Evolutionary conservation across 2,329 filamentous ascomycete genomes (phyloP).

Genomic region (Verticillium nonalfalfae): DNA sequence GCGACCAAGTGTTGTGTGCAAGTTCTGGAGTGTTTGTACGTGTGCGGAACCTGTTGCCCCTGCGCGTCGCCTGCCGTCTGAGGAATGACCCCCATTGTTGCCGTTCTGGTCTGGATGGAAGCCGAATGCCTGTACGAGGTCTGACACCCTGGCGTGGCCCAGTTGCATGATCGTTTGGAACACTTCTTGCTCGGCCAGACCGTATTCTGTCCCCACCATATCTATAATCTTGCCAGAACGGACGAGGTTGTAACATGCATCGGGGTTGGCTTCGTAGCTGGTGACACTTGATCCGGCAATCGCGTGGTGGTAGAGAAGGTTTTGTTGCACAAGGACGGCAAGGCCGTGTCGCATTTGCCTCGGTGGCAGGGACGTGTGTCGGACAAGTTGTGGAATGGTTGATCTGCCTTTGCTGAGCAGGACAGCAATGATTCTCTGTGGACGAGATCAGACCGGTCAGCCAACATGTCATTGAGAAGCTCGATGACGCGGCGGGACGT

Average conservation of each 20-base stretch:
- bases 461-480: neutral
- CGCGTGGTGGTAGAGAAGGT: constrained; percentile 70
- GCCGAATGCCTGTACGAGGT: constrained; percentile 59
- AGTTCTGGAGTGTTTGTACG: constrained; percentile 38
- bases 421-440: constrained; percentile 74
- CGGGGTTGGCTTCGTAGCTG: constrained; percentile 78
- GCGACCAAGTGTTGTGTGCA: constrained; percentile 44
- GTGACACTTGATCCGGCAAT: constrained; percentile 56
- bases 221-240: constrained; percentile 78
- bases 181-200: constrained; percentile 66
- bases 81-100: constrained; percentile 18
- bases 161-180: constrained; percentile 69
- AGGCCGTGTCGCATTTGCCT: constrained; percentile 76
- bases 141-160: constrained; percentile 68
- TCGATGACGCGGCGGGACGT: neutral
- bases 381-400: constrained; percentile 60
- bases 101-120: constrained; percentile 20
- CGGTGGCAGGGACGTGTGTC: constrained; percentile 66
- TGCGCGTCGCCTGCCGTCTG: constrained; percentile 14
- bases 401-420: constrained; percentile 77
- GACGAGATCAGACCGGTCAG: constrained; percentile 4
- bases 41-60: constrained; percentile 5
- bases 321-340: constrained; percentile 80
- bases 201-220: constrained; percentile 67
- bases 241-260: constrained; percentile 74